Percentiles rank a stretch among this genome's conserved stretches.
Conservation (phyloP, 2,329 filamentous ascomycete genomes). For the Colletotrichum siamense region DNA sequence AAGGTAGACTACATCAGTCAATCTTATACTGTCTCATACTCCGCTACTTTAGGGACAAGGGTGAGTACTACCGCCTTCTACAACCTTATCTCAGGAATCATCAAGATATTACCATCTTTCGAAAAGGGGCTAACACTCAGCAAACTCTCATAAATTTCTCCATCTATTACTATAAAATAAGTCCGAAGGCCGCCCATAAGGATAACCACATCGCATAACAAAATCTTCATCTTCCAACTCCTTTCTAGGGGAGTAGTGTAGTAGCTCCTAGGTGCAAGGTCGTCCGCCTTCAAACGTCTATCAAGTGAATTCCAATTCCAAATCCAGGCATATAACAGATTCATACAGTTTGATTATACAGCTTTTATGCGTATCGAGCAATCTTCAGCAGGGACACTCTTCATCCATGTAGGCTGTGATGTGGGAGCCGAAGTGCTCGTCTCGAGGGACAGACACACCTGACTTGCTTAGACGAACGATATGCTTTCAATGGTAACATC, state of each 20-base stretch:
- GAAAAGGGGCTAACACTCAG: background rate
- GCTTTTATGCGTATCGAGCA: fast-evolving
- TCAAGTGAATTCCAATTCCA: background rate
- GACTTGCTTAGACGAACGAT: background rate
- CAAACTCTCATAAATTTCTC: background rate
- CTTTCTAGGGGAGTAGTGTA: background rate
- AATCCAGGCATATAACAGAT: fast-evolving
- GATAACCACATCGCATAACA: background rate
- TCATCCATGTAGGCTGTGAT: fast-evolving
- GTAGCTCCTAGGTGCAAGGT: fast-evolving
- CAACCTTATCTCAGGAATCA: background rate
- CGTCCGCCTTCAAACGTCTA: background rate
- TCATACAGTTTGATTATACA: background rate
- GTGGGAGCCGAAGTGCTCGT: background rate
- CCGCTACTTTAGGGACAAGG: background rate
- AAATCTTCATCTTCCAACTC: fast-evolving
- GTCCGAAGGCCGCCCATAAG: fast-evolving
- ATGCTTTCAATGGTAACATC: background rate
- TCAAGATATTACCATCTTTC: background rate
- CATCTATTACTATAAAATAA: fast-evolving
- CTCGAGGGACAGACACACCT: background rate
- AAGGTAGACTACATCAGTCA: background rate
- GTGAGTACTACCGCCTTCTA: fast-evolving
- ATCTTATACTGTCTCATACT: background rate
- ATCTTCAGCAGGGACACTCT: background rate